Evolutionary conservation across 352 stramenopile species (phyloP), one percentile per base, ranked within the genome.

Genomic region (Pythium insidiosum): DNA sequence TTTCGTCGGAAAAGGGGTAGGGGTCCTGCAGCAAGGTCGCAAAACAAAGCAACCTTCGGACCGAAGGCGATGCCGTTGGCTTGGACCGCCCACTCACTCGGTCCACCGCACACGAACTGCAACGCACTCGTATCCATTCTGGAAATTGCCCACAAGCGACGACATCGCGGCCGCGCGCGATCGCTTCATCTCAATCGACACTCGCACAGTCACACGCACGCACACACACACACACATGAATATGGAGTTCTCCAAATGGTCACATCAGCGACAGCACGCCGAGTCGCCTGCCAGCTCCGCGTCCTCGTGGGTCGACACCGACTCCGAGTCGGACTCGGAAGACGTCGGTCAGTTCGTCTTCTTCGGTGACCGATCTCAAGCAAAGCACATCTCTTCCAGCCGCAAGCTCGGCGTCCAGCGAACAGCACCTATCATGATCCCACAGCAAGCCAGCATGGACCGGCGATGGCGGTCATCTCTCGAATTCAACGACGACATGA

Each of bases 291-390:
- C 36, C 16, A 77, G 68, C 44, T 26, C 60, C 21, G 45, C 66
- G n/a, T 81, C 68, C 10, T 83, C 73, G 10, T 81, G 66, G 56
- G 63, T 63, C 39, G 73, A 83, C 49, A 85, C 73, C 21, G 60
- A 69, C 45, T 63, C 53, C 33, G 59, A 74, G 35, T 66, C 56
- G n/a, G 68, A 84, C 49, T 73, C 55, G 33, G 64, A 76, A 37
- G 66, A 23, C 40, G 49, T 31, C 24, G 49, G 34, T 37, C 29
- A 34, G 31, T 56, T 41, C 31, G 31, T 47, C 9, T 43, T 38
- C 45, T 47, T 55, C 19, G 40, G 40, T 15, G 18, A 39, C 28
- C n/a, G n/a, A n/a, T n/a, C n/a, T n/a, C 53, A 59, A 21, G 63
- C 53, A 44, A 47, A 40, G 15, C 52, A 47, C 31, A 47, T 47